Evolutionary conservation across 352 stramenopile genomes (phyloP).

Genomic region (Phytopythium sindhum): DNA sequence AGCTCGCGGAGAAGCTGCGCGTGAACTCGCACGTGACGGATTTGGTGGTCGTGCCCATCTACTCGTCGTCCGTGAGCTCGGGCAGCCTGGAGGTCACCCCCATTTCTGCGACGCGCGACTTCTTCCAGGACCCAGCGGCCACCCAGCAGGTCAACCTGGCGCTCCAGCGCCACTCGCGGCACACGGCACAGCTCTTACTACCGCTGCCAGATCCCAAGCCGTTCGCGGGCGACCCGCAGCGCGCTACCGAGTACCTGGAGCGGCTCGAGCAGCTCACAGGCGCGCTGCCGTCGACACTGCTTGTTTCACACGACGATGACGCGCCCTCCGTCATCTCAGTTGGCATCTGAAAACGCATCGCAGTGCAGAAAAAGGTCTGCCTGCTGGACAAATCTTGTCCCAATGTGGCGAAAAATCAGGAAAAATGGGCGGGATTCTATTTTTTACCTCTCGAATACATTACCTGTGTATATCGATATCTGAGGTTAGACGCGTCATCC

Average conservation of each 20-base stretch:
- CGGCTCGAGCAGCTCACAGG: conserved; percentile 38
- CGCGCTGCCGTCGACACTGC: conserved; percentile 46
- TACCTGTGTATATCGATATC: background rate
- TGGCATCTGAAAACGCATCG: conserved; percentile 24
- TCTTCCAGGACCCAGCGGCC: conserved; percentile 16
- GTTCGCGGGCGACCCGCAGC: background rate
- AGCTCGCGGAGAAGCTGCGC: conserved; percentile 18
- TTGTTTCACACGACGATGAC: conserved; percentile 50
- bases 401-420: background rate
- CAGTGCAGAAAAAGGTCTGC: background rate
- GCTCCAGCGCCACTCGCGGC: conserved; percentile 39
- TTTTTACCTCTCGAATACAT: background rate
- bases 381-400: background rate
- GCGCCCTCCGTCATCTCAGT: conserved; percentile 33
- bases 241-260: conserved; percentile 18
- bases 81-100: conserved; percentile 30
- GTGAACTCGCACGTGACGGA: conserved; percentile 36
- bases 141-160: conserved; percentile 43
- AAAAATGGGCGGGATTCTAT: too few species aligned
- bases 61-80: conserved; percentile 11
- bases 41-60: conserved; percentile 40
- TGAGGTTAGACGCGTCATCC: background rate
- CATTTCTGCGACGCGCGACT: conserved; percentile 6
- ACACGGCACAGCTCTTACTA: conserved; percentile 38
- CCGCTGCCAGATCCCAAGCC: conserved; percentile 33